Conservation (phyloP, 176 grass and related monocot species). For the Urochloa ruziziensis region DNA sequence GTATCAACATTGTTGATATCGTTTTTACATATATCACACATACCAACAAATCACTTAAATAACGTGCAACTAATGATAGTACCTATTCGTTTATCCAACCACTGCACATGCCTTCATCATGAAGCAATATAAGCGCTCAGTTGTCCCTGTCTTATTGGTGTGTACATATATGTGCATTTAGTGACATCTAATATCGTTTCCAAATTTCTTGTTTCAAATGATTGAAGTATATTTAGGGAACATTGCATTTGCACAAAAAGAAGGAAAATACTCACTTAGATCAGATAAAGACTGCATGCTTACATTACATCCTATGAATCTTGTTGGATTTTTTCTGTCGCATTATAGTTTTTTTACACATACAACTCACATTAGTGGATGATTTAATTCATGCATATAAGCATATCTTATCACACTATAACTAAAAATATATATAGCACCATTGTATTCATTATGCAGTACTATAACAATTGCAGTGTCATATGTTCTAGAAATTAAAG, state of each 20-base stretch:
- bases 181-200: neutral
- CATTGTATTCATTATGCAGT: neutral
- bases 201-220: neutral
- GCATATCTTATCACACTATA: neutral
- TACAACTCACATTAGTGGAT: neutral
- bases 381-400: neutral
- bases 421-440: neutral
- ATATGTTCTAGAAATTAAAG: neutral
- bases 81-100: constrained; percentile 8
- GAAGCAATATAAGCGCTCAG: constrained; percentile 1
- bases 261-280: neutral
- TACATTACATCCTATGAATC: neutral
- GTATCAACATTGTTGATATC: constrained; percentile 25
- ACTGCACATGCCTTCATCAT: constrained; percentile 27
- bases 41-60: neutral
- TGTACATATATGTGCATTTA: neutral
- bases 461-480: neutral
- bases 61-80: constrained; percentile 16
- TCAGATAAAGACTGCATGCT: neutral
- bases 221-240: neutral
- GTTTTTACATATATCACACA: neutral
- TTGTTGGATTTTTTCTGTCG: neutral
- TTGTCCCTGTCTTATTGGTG: neutral
- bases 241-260: neutral
- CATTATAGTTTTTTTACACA: neutral